Base-by-base conservation (phyloP, 2,329 filamentous ascomycete species). In the Nemania bipapillata region DNA sequence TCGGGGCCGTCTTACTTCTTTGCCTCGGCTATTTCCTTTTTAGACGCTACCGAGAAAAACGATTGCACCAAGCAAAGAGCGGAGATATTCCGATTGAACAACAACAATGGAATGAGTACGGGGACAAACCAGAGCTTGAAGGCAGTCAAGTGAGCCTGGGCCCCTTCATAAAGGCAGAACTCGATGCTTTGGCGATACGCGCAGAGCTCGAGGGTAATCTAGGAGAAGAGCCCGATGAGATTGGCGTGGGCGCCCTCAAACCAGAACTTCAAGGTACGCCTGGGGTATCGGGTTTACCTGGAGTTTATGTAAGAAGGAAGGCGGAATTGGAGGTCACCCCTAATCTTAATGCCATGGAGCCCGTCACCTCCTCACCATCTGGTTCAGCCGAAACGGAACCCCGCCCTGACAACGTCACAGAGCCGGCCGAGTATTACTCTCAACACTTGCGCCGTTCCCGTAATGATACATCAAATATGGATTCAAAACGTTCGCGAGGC, bases 111-210 rank as follows among this genome's bases (percentile, higher is more conserved):
- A 20, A 37, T 24, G 32, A 37, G 4, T 40, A 55, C 12, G 7
- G 12, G 8, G 30, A 40, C 32, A 55, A 55, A 5, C 28, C 32
- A 37, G 53, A 37, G 53, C 53, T 55, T 24, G 53, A 53, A n/a
- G 49, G 49, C 3, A 53, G 49, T 32, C 6, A 1, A 12, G 26
- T n/a, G 32, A 30, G n/a, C 8, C 17, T 4, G 3, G 26, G 26
- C n/a, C 24, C 2, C 2, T 35, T 59, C 12, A 47, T 28, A 20
- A 61, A 61, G 17, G 45, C 58, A 40, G 58, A 61, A 28, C 20
- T 61, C 20, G 58, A 61, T 40, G 58, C 58, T 28, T 40, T 40
- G n/a, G 58, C 30, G n/a, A 35, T 53, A 52, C 58, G 58, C n/a
- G 58, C 58, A 7, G 58, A 52, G 58, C 58, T 61, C 3, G 58